These are phyloP conservation scores for Aspergillus fructus DNA, from an alignment of 2,329 filamentous ascomycete species.

Conservation along the genomic window DNA sequence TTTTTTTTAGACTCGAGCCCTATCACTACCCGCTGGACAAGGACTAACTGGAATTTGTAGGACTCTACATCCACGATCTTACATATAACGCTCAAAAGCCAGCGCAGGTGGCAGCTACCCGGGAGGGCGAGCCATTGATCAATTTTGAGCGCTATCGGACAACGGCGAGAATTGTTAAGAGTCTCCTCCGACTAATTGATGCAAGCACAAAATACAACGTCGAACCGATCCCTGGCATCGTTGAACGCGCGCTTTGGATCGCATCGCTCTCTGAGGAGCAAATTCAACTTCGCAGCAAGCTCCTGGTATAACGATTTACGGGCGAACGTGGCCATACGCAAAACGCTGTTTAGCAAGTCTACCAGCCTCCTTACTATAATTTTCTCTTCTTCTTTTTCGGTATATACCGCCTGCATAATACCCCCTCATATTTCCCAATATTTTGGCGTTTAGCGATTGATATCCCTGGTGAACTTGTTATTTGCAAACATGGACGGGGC, in stretches of 20 bases:
- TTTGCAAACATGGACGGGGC: conserved; percentile 10
- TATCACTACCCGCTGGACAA: neutral
- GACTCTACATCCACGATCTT: conserved; percentile 65
- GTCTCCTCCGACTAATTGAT: conserved; percentile 61
- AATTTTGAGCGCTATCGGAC: conserved; percentile 68
- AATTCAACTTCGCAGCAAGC: conserved; percentile 49
- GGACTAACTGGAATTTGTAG: conserved; percentile 29
- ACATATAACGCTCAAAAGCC: conserved; percentile 69
- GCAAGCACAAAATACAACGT: conserved; percentile 63
- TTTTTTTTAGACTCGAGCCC: neutral
- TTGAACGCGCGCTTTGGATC: conserved; percentile 65
- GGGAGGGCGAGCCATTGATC: conserved; percentile 55
- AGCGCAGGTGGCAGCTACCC: conserved; percentile 50
- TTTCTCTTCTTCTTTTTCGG: neutral
- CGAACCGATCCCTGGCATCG: conserved; percentile 55
- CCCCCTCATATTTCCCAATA: conserved; percentile 4
- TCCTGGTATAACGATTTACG: conserved; percentile 34
- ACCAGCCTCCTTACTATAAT: neutral
- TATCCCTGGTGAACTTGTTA: conserved; percentile 10
- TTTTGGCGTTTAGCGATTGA: conserved; percentile 12
- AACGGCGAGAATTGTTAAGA: conserved; percentile 65
- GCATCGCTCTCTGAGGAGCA: conserved; percentile 60
- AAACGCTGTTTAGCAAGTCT: neutral
- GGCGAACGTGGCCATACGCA: neutral
- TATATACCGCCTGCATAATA: conserved; percentile 18